Evolutionary conservation across 2,329 filamentous ascomycete genomes (phyloP).

Genomic region (Apiospora malaysiana): DNA sequence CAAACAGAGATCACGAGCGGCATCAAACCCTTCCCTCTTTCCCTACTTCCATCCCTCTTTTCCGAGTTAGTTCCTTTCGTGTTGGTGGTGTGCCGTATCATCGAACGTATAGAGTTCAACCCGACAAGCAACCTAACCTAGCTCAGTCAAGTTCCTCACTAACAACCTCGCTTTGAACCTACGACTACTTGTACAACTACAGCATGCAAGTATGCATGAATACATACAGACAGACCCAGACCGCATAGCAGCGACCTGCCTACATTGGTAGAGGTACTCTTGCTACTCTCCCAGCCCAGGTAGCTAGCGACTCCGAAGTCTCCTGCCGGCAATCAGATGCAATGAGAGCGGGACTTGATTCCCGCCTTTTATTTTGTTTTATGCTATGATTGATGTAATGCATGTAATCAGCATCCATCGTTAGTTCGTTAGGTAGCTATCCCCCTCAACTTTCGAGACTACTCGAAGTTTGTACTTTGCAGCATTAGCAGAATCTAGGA

Average conservation of each 20-base stretch:
- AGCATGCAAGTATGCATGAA: not conserved
- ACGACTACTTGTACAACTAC: no score
- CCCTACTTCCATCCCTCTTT: not conserved
- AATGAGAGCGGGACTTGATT: not conserved
- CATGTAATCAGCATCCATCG: not conserved
- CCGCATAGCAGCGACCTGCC: not conserved
- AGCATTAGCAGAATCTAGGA: not conserved
- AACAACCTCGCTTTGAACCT: not conserved
- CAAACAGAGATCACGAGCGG: not conserved
- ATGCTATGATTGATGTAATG: constrained; percentile 3
- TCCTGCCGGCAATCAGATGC: constrained; percentile 18
- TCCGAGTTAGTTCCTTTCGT: constrained; percentile 5
- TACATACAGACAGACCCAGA: not conserved
- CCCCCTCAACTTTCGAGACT: constrained; percentile 24
- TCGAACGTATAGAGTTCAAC: not conserved
- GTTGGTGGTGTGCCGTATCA: constrained; percentile 2
- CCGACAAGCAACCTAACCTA: constrained; percentile 13
- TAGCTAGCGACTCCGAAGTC: not conserved
- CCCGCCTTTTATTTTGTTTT: not conserved
- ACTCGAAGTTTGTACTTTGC: constrained; percentile 6
- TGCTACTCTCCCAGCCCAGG: not conserved
- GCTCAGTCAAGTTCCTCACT: not conserved
- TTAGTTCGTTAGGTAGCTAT: constrained; percentile 21
- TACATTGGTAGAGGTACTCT: not conserved
- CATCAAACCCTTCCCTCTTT: not conserved